Percentiles rank a stretch among this genome's conserved stretches.
phyloP scores from a whole-genome alignment of 371 early-diverging fungal species.

The Mortierella sp. region DNA sequence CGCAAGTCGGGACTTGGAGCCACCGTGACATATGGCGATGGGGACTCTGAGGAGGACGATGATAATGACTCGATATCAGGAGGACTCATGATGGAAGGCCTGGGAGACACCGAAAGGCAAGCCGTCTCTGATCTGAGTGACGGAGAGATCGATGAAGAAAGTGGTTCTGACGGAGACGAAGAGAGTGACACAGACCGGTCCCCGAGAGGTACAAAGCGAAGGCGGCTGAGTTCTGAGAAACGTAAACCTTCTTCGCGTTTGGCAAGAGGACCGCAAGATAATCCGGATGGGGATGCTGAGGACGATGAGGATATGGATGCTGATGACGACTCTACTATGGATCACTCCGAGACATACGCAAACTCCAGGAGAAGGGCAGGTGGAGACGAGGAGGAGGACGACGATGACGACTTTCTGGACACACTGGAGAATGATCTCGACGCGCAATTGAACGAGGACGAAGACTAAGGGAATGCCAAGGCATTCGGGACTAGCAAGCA shows the following conservation, averaged over 20 bases:
- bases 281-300: not conserved
- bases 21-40: conserved; percentile 27
- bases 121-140: conserved; percentile 28
- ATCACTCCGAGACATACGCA: conserved; percentile 6
- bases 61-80: conserved; percentile 30
- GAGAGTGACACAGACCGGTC: conserved; percentile 10
- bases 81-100: conserved; percentile 52
- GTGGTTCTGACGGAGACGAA: conserved; percentile 39
- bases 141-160: conserved; percentile 51
- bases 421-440: conserved; percentile 50
- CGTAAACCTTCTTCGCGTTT: not conserved
- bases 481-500: too few species aligned
- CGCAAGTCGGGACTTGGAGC: conserved; percentile 32
- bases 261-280: not conserved
- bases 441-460: conserved; percentile 46
- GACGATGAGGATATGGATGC: conserved; percentile 22
- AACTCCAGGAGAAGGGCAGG: conserved; percentile 4
- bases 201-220: conserved; percentile 8
- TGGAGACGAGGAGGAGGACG: conserved; percentile 17
- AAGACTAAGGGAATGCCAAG: conserved; percentile 3
- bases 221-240: conserved; percentile 8
- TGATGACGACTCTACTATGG: conserved; percentile 40
- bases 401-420: conserved; percentile 50
- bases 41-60: conserved; percentile 33
- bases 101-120: conserved; percentile 51